These are phyloP conservation scores for Clavispora phyllophila DNA, from an alignment of 805 yeast species.

Conservation along the genomic window DNA sequence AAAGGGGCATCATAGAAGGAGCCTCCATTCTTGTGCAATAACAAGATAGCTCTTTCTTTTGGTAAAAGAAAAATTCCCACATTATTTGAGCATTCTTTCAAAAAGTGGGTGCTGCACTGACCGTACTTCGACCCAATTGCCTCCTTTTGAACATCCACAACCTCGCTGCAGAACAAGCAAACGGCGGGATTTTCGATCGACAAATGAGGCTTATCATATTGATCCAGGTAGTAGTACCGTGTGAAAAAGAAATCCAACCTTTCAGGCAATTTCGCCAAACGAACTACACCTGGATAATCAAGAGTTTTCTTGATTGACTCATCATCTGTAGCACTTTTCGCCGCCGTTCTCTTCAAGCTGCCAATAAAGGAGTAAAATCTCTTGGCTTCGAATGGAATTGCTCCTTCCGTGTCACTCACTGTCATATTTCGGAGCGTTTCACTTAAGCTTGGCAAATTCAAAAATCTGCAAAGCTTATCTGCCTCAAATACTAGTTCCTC, in stretches of 20 bases:
- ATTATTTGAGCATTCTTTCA: constrained; percentile 56
- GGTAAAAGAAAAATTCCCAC: constrained; percentile 74
- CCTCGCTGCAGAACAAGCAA: constrained; percentile 75
- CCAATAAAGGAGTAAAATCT: constrained; percentile 20
- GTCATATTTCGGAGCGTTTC: constrained; percentile 13
- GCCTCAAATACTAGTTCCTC: constrained; percentile 41
- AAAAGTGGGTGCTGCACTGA: constrained; percentile 71
- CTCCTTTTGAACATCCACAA: constrained; percentile 61
- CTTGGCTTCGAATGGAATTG: constrained; percentile 20
- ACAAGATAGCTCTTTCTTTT: constrained; percentile 56
- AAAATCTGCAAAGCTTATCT: constrained; percentile 45
- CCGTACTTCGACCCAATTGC: constrained; percentile 57
- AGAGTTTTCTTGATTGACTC: constrained; percentile 22
- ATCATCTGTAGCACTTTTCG: constrained; percentile 2
- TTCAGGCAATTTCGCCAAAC: constrained; percentile 58
- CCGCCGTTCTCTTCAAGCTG: constrained; percentile 6
- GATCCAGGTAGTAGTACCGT: constrained; percentile 44
- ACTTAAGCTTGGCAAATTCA: constrained; percentile 42
- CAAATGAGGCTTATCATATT: constrained; percentile 33
- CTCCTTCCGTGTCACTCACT: not conserved
- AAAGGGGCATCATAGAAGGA: constrained; percentile 82
- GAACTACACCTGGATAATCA: constrained; percentile 63
- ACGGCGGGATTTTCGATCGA: constrained; percentile 69
- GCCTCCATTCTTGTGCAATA: constrained; percentile 72
- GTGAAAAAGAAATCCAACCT: constrained; percentile 68